These are phyloP conservation scores for Yarrowia osloensis DNA, from an alignment of 805 yeast species.

Conservation along the genomic window DNA sequence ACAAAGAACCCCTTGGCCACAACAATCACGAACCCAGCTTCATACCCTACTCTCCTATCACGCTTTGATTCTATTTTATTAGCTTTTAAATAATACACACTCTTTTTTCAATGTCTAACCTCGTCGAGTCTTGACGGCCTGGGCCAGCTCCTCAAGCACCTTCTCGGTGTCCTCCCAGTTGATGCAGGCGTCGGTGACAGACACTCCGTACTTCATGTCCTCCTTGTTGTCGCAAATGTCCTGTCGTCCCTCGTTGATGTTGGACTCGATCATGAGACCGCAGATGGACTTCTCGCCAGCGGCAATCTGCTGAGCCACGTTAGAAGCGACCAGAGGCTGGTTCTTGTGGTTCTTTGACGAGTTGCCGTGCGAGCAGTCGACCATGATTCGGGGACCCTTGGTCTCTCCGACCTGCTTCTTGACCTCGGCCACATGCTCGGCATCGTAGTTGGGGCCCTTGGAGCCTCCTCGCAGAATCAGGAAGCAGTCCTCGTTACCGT, in stretches of 20 bases:
- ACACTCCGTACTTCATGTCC: constrained; percentile 83
- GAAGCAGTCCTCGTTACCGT: constrained; percentile 88
- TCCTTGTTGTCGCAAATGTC: constrained; percentile 81
- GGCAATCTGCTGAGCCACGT: constrained; percentile 74
- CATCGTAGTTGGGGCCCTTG: constrained; percentile 86
- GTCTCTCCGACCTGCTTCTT: constrained; percentile 51
- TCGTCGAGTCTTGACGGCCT: constrained; percentile 82
- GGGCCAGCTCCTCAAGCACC: constrained; percentile 70
- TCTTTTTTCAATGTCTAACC: constrained; percentile 13
- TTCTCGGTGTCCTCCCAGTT: constrained; percentile 81
- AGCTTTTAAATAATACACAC: constrained; percentile 19
- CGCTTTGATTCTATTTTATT: constrained; percentile 4
- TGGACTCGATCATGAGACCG: constrained; percentile 96
- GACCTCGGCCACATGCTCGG: constrained; percentile 67
- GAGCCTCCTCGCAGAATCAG: constrained; percentile 96
- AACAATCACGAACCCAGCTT: no score
- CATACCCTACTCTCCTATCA: no score
- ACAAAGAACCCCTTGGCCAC: no score
- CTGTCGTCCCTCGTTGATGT: constrained; percentile 90
- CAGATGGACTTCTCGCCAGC: constrained; percentile 75
- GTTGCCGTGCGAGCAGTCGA: constrained; percentile 97
- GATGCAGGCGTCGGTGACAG: constrained; percentile 97
- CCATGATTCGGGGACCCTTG: constrained; percentile 72
- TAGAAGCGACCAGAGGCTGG: constrained; percentile 85
- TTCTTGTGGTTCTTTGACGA: constrained; percentile 86